Evolutionary conservation across 1,284 basidiomycete species (phyloP).

Genomic region (Ustilago crameri): DNA sequence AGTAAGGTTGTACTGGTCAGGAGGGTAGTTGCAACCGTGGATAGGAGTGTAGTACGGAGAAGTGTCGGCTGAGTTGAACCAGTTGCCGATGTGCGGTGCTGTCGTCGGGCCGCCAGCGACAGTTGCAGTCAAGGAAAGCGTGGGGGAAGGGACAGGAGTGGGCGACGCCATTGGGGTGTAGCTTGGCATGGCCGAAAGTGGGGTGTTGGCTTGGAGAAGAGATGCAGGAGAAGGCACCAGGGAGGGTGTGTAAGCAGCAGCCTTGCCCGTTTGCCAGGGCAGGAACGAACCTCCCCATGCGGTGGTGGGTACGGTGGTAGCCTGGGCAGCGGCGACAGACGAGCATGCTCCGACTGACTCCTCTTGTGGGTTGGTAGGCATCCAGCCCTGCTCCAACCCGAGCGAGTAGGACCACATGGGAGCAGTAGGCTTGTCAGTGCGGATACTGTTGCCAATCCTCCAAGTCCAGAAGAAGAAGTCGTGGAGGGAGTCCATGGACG

Average conservation of each 20-base stretch:
- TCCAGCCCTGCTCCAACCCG: conserved; percentile 63
- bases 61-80: conserved; percentile 31
- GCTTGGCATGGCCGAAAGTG: conserved; percentile 39
- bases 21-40: conserved; percentile 48
- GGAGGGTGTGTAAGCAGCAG: conserved; percentile 35
- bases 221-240: conserved; percentile 31
- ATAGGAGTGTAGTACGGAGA: conserved; percentile 42
- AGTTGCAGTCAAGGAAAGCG: conserved; percentile 32
- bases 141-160: conserved; percentile 33
- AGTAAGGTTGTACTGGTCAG: conserved; percentile 38
- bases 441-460: conserved; percentile 73
- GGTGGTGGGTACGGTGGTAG: conserved; percentile 14
- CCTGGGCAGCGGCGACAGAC: conserved; percentile 22
- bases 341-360: conserved; percentile 37
- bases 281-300: conserved; percentile 45
- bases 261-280: conserved; percentile 51
- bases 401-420: conserved; percentile 66
- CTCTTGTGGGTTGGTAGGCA: conserved; percentile 48
- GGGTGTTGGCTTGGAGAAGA: conserved; percentile 31
- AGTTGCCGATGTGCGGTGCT: conserved; percentile 35
- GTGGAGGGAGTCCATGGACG: conserved; percentile 54
- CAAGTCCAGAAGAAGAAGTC: conserved; percentile 78
- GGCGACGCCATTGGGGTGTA: conserved; percentile 49
- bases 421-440: conserved; percentile 45
- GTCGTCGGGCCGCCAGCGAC: conserved; percentile 28